A percentile compares a stretch with the other conserved stretches of the same genome.
These are phyloP conservation scores for Fomes fomentarius DNA, from an alignment of 1,284 basidiomycete genomes.

Conservation along the genomic window DNA sequence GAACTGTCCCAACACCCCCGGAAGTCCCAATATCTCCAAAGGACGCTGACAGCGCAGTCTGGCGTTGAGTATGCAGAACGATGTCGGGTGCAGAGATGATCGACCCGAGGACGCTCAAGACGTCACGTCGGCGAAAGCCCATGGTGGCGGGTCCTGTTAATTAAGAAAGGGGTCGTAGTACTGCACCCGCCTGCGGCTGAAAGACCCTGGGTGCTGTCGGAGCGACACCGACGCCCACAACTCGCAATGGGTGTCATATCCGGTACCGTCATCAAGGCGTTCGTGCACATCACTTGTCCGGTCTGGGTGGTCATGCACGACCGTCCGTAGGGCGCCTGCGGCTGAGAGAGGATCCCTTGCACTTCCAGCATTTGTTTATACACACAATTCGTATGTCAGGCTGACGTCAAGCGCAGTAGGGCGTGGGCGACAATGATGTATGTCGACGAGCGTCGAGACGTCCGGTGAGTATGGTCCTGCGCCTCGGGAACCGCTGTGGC, in stretches of 20 bases:
- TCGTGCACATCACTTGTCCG: too few relatives aligned
- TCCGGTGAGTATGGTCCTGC: slow-evolving; percentile 2
- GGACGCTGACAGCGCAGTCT: background rate
- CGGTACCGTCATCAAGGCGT: too few relatives aligned
- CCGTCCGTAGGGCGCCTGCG: background rate
- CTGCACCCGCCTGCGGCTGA: background rate
- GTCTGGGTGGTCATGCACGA: too few relatives aligned
- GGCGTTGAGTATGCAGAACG: slow-evolving; percentile 8
- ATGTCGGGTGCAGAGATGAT: slow-evolving; percentile 13
- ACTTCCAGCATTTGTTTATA: too few relatives aligned
- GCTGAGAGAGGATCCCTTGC: too few relatives aligned
- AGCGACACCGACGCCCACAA: slow-evolving; percentile 6
- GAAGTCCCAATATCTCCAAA: too few relatives aligned
- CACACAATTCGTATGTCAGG: background rate
- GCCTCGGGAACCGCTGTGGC: background rate
- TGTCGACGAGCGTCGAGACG: background rate
- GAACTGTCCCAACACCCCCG: too few relatives aligned
- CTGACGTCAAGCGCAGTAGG: slow-evolving; percentile 3
- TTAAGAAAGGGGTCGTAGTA: slow-evolving; percentile 19
- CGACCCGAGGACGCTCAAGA: slow-evolving; percentile 10
- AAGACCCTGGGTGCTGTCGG: background rate
- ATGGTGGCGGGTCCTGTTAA: slow-evolving; percentile 19
- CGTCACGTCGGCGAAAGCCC: slow-evolving; percentile 7
- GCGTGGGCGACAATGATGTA: background rate
- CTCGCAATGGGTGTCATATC: background rate